Percentiles rank a stretch among this genome's conserved stretches.
Conservation (phyloP, 768 basidiomycete genomes). For the Dioszegia hungarica region DNA sequence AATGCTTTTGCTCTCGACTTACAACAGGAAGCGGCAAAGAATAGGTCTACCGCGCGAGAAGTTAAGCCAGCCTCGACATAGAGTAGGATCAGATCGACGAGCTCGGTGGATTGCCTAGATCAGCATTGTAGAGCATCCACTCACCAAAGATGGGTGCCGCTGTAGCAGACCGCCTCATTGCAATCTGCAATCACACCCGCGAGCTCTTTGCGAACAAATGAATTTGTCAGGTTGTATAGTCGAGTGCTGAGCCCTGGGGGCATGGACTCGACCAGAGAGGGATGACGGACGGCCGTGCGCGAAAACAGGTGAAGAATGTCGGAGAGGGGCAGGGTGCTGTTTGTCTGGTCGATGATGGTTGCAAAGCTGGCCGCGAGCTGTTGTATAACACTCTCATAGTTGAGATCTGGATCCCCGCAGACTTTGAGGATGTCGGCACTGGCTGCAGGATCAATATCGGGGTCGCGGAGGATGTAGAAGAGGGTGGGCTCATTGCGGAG, state of each 20-base stretch:
- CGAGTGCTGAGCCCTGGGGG: not conserved
- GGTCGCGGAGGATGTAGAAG: slow-evolving; percentile 25
- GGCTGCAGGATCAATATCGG: not conserved
- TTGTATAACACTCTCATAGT: too few relatives aligned
- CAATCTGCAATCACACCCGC: slow-evolving; percentile 5
- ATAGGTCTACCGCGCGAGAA: slow-evolving; percentile 17
- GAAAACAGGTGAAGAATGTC: not conserved
- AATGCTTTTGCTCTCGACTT: not conserved
- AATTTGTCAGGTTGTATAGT: not conserved
- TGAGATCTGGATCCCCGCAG: slow-evolving; percentile 16
- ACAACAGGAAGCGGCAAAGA: slow-evolving; percentile 22
- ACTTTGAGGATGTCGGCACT: slow-evolving; percentile 25
- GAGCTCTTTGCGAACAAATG: too few relatives aligned
- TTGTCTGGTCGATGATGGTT: too few relatives aligned
- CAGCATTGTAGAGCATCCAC: not conserved
- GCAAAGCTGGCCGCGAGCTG: slow-evolving; percentile 1
- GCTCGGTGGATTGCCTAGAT: slow-evolving; percentile 20
- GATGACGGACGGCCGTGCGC: not conserved
- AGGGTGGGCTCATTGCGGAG: slow-evolving; percentile 16
- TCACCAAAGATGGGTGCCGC: slow-evolving; percentile 14
- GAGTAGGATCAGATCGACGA: slow-evolving; percentile 15
- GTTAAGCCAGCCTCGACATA: not conserved
- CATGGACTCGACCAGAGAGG: not conserved
- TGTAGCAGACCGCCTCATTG: slow-evolving; percentile 11
- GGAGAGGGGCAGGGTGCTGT: not conserved